A percentile compares a stretch with the other conserved stretches of the same genome.
These are phyloP conservation scores for Mallotus japonicus DNA, from an alignment of 441 rosid species.

Conservation along the genomic window DNA sequence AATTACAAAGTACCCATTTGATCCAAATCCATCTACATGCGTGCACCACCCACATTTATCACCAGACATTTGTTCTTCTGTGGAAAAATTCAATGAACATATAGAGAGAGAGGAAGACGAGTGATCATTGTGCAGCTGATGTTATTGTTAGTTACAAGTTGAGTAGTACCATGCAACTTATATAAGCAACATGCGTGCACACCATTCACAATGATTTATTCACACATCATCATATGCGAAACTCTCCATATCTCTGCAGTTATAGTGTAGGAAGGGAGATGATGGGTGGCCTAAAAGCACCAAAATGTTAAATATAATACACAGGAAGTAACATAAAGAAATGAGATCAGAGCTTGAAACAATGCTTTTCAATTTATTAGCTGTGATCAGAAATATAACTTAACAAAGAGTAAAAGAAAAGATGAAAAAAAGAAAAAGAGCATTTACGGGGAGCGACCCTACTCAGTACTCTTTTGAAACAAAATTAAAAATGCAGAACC, in stretches of 20 bases:
- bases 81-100: no score
- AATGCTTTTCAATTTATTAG: constrained; percentile 24
- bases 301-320: background rate
- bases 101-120: background rate
- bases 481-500: constrained; percentile 19
- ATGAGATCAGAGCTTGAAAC: constrained; percentile 7
- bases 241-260: background rate
- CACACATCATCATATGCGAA: constrained; percentile 13
- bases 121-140: background rate
- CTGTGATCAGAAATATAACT: constrained; percentile 19
- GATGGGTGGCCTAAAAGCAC: background rate
- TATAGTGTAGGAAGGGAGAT: background rate
- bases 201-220: background rate
- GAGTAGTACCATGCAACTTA: background rate
- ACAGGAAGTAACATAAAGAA: background rate
- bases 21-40: background rate
- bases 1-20: constrained; percentile 2
- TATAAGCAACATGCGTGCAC: constrained; percentile 7
- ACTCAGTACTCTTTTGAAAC: constrained; percentile 14
- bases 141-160: constrained; percentile 1
- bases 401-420: background rate
- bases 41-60: background rate
- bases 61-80: constrained; percentile 6
- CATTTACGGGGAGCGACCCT: constrained; percentile 11
- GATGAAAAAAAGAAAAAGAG: background rate